phyloP scores from a whole-genome alignment of 768 basidiomycete species.

The Phaeotremella fagi region DNA sequence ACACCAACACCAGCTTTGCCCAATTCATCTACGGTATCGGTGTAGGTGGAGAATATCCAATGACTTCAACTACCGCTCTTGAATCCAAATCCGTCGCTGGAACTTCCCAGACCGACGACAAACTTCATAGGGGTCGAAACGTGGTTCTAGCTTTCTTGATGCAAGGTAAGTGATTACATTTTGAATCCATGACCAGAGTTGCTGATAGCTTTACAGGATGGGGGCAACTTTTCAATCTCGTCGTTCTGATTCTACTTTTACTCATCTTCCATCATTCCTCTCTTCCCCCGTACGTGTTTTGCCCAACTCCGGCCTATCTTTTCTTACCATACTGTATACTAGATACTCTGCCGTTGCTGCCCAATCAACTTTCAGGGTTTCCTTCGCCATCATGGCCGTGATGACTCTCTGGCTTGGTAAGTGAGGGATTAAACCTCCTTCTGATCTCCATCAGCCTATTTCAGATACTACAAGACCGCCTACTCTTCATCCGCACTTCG shows the following conservation, averaged over 20 bases:
- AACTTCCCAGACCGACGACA: conserved; percentile 46
- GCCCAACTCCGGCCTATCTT: neutral
- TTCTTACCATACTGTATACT: neutral
- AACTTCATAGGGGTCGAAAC: conserved; percentile 50
- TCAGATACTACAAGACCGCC: conserved; percentile 49
- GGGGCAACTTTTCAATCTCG: conserved; percentile 50
- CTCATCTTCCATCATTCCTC: conserved; percentile 48
- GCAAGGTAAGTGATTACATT: conserved; percentile 37
- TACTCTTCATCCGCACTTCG: conserved; percentile 43
- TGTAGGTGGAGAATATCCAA: conserved; percentile 48
- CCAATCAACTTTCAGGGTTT: conserved; percentile 51
- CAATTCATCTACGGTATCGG: conserved; percentile 51
- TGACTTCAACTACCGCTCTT: conserved; percentile 50
- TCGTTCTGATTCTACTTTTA: conserved; percentile 48
- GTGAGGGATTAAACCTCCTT: neutral
- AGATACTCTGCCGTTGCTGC: conserved; percentile 41
- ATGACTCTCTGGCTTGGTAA: conserved; percentile 50
- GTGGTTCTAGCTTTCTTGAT: conserved; percentile 51
- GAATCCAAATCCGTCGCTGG: conserved; percentile 42
- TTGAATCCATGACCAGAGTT: neutral
- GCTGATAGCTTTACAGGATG: conserved; percentile 36
- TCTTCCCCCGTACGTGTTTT: conserved; percentile 27
- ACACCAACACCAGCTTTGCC: conserved; percentile 14
- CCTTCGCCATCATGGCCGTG: conserved; percentile 50
- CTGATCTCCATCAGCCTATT: conserved; percentile 39